These are phyloP conservation scores for Globisporangium canariense DNA, from an alignment of 352 stramenopile genomes.

Conservation along the genomic window DNA sequence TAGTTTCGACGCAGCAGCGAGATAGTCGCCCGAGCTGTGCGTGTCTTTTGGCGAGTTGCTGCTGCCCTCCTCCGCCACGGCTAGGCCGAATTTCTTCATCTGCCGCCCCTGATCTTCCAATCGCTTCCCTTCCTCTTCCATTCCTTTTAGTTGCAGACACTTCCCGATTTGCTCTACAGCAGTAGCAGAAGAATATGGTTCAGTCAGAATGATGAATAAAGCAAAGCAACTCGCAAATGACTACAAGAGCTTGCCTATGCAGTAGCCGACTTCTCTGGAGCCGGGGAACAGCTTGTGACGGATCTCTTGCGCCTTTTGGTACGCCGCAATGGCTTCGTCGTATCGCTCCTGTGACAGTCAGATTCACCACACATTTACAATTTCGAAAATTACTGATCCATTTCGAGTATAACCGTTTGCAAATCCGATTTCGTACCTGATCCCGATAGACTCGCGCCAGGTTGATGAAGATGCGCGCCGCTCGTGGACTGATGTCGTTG, in stretches of 20 bases:
- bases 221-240: not conserved
- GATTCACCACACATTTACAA: not conserved
- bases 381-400: not conserved
- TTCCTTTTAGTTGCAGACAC: constrained; percentile 52
- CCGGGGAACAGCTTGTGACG: constrained; percentile 70
- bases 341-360: constrained; percentile 45
- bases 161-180: constrained; percentile 78
- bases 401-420: not conserved
- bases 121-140: constrained; percentile 55
- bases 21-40: constrained; percentile 6
- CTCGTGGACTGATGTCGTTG: constrained; percentile 66
- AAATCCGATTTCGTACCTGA: constrained; percentile 30
- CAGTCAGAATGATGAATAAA: not conserved
- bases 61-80: constrained; percentile 18
- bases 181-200: not conserved
- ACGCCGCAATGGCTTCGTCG: constrained; percentile 61
- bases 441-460: constrained; percentile 73
- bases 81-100: constrained; percentile 60
- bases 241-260: constrained; percentile 41
- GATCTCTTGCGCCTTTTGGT: constrained; percentile 69
- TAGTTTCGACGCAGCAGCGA: constrained; percentile 15
- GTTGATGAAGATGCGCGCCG: constrained; percentile 75
- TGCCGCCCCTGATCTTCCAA: constrained; percentile 52
- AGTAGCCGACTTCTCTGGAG: constrained; percentile 74
- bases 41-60: constrained; percentile 8